Evolutionary conservation across 805 yeast species (phyloP).

Genomic region (Suhomyces pyralidae): DNA sequence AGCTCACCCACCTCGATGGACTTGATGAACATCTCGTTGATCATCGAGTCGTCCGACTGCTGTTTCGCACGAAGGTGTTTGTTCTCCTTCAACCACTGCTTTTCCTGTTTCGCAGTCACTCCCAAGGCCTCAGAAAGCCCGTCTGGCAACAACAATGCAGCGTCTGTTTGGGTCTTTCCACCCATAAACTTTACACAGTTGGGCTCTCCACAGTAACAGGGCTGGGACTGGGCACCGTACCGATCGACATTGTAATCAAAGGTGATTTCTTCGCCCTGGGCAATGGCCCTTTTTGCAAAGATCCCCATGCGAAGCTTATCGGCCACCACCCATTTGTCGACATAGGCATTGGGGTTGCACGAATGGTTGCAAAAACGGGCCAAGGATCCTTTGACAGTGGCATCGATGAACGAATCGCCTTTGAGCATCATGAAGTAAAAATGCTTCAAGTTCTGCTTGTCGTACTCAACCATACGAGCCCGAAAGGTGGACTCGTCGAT

Average conservation of each 20-base stretch:
- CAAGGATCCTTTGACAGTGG: slow-evolving; percentile 82
- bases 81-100: slow-evolving; percentile 61
- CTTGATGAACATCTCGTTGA: slow-evolving; percentile 64
- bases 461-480: slow-evolving; percentile 71
- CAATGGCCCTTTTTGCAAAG: slow-evolving; percentile 74
- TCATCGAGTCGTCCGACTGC: slow-evolving; percentile 53
- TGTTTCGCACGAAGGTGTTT: slow-evolving; percentile 50
- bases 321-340: slow-evolving; percentile 96
- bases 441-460: slow-evolving; percentile 64
- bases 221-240: slow-evolving; percentile 92
- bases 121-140: slow-evolving; percentile 84
- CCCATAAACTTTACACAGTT: slow-evolving; percentile 94
- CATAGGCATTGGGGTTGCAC: slow-evolving; percentile 91
- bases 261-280: slow-evolving; percentile 83
- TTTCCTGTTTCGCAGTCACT: slow-evolving; percentile 63
- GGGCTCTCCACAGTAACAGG: slow-evolving; percentile 89
- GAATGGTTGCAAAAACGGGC: slow-evolving; percentile 95
- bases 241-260: slow-evolving; percentile 93
- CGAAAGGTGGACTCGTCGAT: slow-evolving; percentile 78
- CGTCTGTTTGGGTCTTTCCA: slow-evolving; percentile 95
- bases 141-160: slow-evolving; percentile 80
- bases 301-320: slow-evolving; percentile 91
- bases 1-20: slow-evolving; percentile 54
- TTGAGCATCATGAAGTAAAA: slow-evolving; percentile 96
- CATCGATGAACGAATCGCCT: slow-evolving; percentile 90